phyloP scores from a whole-genome alignment of 164 flowering plant species.

The Kalanchoe fedtschenkoi region DNA sequence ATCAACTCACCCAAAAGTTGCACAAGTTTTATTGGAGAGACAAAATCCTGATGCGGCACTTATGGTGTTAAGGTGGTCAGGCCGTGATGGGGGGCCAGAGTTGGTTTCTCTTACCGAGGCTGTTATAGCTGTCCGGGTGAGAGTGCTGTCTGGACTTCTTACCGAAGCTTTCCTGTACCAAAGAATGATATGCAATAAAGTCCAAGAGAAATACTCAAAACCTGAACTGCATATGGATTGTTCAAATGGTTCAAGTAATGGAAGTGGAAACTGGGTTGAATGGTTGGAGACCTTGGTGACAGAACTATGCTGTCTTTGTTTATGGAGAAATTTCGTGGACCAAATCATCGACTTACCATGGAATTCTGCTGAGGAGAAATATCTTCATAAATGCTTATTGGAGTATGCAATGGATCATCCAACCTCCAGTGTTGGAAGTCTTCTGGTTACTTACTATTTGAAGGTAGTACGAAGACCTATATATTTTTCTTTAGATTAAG shows the following conservation, averaged over 20 bases:
- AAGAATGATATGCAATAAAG: constrained; percentile 51
- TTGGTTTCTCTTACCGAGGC: constrained; percentile 65
- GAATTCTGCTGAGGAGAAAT: constrained; percentile 81
- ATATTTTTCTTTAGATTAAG: background rate
- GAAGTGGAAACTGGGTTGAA: constrained; percentile 32
- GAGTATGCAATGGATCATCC: constrained; percentile 61
- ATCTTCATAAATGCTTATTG: constrained; percentile 66
- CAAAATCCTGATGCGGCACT: constrained; percentile 76
- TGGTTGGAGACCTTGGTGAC: constrained; percentile 69
- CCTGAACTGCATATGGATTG: constrained; percentile 19
- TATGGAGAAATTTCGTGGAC: constrained; percentile 69
- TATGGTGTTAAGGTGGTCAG: constrained; percentile 86
- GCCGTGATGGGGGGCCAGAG: constrained; percentile 56
- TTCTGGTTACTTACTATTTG: constrained; percentile 82
- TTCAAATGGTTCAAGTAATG: constrained; percentile 19
- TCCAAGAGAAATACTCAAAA: constrained; percentile 43
- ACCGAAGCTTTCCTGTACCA: constrained; percentile 93
- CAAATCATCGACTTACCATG: constrained; percentile 92
- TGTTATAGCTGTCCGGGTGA: constrained; percentile 75
- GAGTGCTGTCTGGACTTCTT: constrained; percentile 83
- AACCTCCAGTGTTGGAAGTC: constrained; percentile 56
- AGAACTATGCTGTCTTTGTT: constrained; percentile 81
- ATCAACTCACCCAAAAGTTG: constrained; percentile 77
- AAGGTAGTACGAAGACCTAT: constrained; percentile 59
- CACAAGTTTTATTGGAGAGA: constrained; percentile 82